Evolutionary conservation across 2,329 filamentous ascomycete species (phyloP).

Genomic region (Fusarium haematococcum): DNA sequence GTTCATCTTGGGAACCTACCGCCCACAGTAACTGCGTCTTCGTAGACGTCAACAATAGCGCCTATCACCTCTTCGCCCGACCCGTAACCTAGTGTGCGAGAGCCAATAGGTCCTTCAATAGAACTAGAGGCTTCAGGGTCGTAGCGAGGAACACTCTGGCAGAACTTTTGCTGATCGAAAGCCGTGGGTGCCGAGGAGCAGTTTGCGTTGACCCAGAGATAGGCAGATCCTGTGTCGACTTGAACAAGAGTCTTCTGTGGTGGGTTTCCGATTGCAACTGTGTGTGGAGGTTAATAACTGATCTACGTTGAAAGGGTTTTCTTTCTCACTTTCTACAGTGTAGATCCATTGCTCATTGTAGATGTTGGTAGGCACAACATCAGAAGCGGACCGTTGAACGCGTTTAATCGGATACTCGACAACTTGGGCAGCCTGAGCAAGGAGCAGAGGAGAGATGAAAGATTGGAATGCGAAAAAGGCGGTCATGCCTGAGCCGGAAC

Average conservation of each 20-base stretch:
- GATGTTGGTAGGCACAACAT: not conserved
- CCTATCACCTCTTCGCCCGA: constrained; percentile 7
- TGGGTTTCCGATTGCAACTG: constrained; percentile 45
- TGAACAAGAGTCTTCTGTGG: constrained; percentile 44
- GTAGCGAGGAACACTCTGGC: constrained; percentile 21
- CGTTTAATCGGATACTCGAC: not conserved
- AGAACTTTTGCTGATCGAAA: constrained; percentile 24
- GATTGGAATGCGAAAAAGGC: not conserved
- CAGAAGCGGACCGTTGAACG: not conserved
- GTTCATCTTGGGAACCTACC: not conserved
- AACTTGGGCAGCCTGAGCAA: not conserved
- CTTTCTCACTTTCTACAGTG: not conserved
- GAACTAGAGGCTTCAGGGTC: constrained; percentile 1
- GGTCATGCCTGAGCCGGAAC: not conserved
- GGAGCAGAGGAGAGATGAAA: not conserved
- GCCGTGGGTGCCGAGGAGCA: constrained; percentile 34
- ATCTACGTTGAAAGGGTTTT: too few species aligned
- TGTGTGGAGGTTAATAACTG: not conserved
- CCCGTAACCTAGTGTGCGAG: constrained; percentile 18
- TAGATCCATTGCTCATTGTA: constrained; percentile 4
- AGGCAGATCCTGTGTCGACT: constrained; percentile 49
- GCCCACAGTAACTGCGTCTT: constrained; percentile 1
- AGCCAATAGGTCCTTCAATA: constrained; percentile 4
- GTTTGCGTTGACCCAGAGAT: constrained; percentile 51
- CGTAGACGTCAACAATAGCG: not conserved